Base-by-base conservation (phyloP, 2,329 filamentous ascomycete genomes). In the Aurifilum marmelostoma region DNA sequence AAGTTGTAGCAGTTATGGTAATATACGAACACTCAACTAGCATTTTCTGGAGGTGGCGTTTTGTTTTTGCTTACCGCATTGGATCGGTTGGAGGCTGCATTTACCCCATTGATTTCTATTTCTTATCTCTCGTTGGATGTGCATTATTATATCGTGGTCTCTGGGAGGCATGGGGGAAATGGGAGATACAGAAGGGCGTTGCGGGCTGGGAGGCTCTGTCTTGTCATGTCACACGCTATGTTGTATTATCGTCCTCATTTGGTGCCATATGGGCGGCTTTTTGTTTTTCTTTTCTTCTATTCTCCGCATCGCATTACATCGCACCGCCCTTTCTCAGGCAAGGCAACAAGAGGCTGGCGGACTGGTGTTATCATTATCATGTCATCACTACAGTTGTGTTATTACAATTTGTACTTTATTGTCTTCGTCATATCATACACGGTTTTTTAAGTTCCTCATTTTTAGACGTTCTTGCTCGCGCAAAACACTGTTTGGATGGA, bases 401-500 rank as follows among this genome's bases (percentile, higher is more conserved):
- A 9, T 56, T 29, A 56, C 52, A 32, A 29, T 18, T 18, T 56
- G 52, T 56, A 56, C 14, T 32, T 60, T 54, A 47, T 47, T 9
- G n/a, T n/a, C n/a, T n/a, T n/a, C n/a, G n/a, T n/a, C n/a, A n/a
- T n/a, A 47, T 8, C n/a, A n/a, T 14, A 64, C 37, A 62, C 37
- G 47, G 29, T 32, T 56, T 29, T 34, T 34, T n/a, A n/a, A n/a
- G 34, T 34, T 34, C 4, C 34, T 34, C 8, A 65, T 52, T 52
- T 34, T 41, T 69, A 69, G 68, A 69, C 47, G 43, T 50, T 64
- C 18, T 69, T 69, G 68, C 68, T 69, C 68, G 65, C 68, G 68
- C 68, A 69, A 54, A 59, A 32, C 14, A 47, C 21, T 47, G 43
- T 16, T 47, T n/a, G 18, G 18, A 8, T n/a, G 43, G 43, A 8